These are phyloP conservation scores for Pestalotiopsis fici DNA, from an alignment of 2,329 filamentous ascomycete species.

Conservation along the genomic window DNA sequence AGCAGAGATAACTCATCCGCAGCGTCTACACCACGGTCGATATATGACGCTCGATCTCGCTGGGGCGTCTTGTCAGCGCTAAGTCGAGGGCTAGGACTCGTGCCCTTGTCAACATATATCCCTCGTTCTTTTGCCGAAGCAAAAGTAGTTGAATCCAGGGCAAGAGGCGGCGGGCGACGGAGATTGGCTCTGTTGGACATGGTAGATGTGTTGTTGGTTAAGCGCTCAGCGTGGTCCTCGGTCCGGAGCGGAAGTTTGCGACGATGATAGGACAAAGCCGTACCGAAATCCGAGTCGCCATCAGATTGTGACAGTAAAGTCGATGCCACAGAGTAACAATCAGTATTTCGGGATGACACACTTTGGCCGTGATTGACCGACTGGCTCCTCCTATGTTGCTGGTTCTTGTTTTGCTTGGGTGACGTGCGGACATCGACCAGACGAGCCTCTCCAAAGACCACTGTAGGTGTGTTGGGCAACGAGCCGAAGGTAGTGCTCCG, in stretches of 20 bases:
- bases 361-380: slow-evolving; percentile 27
- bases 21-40: slow-evolving; percentile 42
- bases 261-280: background rate
- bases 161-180: slow-evolving; percentile 23
- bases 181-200: slow-evolving; percentile 21
- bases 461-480: slow-evolving; percentile 22
- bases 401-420: background rate
- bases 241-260: slow-evolving; percentile 14
- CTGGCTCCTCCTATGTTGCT: slow-evolving; percentile 17
- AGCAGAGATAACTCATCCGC: slow-evolving; percentile 15
- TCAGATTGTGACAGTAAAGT: background rate
- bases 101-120: slow-evolving; percentile 19
- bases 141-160: slow-evolving; percentile 20
- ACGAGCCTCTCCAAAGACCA: slow-evolving; percentile 25
- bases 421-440: slow-evolving; percentile 25
- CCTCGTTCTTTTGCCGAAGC: slow-evolving; percentile 8
- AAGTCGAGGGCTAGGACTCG: slow-evolving; percentile 12
- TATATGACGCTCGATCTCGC: slow-evolving; percentile 22
- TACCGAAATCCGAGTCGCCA: background rate
- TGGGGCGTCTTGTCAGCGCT: background rate
- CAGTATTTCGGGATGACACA: slow-evolving; percentile 21
- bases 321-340: slow-evolving; percentile 23
- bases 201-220: slow-evolving; percentile 17
- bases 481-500: slow-evolving; percentile 20
- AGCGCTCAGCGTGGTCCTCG: slow-evolving; percentile 19